phyloP scores from a whole-genome alignment of 2,329 filamentous ascomycete genomes.

The Ceratocystis lukuohia region DNA sequence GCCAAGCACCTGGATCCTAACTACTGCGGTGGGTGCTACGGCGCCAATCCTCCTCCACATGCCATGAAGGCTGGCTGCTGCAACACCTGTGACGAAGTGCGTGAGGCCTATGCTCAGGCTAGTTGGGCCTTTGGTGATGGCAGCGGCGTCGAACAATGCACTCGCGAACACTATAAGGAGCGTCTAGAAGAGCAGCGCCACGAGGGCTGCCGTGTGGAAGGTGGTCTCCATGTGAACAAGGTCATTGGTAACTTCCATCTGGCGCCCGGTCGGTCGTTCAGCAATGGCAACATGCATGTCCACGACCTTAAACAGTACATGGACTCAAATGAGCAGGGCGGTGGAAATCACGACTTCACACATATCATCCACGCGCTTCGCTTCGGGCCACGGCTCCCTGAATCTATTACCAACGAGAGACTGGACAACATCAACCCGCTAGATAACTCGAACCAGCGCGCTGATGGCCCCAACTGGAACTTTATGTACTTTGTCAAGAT shows the following conservation, averaged over 20 bases:
- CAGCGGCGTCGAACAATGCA: conserved; percentile 87
- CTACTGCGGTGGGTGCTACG: conserved; percentile 92
- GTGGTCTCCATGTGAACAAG: conserved; percentile 88
- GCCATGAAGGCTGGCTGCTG: conserved; percentile 80
- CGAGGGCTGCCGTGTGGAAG: conserved; percentile 91
- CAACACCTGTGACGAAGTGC: conserved; percentile 91
- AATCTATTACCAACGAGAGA: conserved; percentile 46
- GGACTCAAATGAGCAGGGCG: conserved; percentile 41
- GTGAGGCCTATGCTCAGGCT: conserved; percentile 78
- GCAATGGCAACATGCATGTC: conserved; percentile 90
- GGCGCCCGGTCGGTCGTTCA: conserved; percentile 90
- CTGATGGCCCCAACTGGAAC: conserved; percentile 74
- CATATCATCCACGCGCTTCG: conserved; percentile 80
- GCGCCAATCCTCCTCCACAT: conserved; percentile 57
- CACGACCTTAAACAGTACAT: conserved; percentile 96
- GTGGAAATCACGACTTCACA: conserved; percentile 68
- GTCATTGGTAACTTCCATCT: conserved; percentile 98
- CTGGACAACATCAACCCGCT: conserved; percentile 51
- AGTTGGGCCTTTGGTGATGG: conserved; percentile 92
- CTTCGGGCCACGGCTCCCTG: conserved; percentile 83
- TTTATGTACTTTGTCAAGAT: conserved; percentile 99
- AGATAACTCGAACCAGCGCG: conserved; percentile 64
- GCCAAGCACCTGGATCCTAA: conserved; percentile 71
- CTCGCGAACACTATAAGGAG: conserved; percentile 85
- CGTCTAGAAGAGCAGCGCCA: conserved; percentile 73